These are phyloP conservation scores for Thamnidium elegans DNA, from an alignment of 192 early-diverging fungal species.

Conservation along the genomic window DNA sequence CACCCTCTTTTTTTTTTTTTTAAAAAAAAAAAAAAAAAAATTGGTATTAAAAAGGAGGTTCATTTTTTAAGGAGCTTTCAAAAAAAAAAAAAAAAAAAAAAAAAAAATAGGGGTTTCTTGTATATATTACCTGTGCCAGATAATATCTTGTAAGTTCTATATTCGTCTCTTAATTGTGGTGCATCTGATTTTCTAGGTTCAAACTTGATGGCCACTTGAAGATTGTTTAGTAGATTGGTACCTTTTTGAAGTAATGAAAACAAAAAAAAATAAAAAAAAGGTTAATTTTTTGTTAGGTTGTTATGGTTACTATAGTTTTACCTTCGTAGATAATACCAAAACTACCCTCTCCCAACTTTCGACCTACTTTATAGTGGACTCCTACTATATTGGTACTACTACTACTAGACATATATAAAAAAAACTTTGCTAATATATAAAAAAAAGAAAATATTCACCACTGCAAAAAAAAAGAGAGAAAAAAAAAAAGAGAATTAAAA, in stretches of 20 bases:
- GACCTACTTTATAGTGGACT: slow-evolving; percentile 92
- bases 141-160: slow-evolving; percentile 91
- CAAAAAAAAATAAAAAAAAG: neutral
- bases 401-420: too few relatives aligned
- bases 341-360: slow-evolving; percentile 95
- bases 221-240: slow-evolving; percentile 84
- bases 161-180: slow-evolving; percentile 95
- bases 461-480: too few relatives aligned
- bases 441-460: too few relatives aligned
- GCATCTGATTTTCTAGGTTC: slow-evolving; percentile 95
- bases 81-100: neutral
- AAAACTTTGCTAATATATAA: too few relatives aligned
- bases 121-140: slow-evolving; percentile 53
- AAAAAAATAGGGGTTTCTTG: too few relatives aligned
- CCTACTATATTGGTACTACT: slow-evolving; percentile 75
- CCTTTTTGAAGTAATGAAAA: slow-evolving; percentile 47
- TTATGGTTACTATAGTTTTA: slow-evolving; percentile 29
- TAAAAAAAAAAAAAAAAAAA: slow-evolving; percentile 9
- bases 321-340: slow-evolving; percentile 99
- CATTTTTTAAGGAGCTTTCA: neutral
- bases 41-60: neutral
- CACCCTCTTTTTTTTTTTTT: slow-evolving; percentile 52
- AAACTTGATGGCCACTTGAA: slow-evolving; percentile 96
- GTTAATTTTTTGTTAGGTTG: neutral
- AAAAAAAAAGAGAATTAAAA: too few relatives aligned